Evolutionary conservation across 371 early-diverging fungal species (phyloP), one percentile per base, ranked within the genome.

Genomic region (Rhizopus stolonifer): DNA sequence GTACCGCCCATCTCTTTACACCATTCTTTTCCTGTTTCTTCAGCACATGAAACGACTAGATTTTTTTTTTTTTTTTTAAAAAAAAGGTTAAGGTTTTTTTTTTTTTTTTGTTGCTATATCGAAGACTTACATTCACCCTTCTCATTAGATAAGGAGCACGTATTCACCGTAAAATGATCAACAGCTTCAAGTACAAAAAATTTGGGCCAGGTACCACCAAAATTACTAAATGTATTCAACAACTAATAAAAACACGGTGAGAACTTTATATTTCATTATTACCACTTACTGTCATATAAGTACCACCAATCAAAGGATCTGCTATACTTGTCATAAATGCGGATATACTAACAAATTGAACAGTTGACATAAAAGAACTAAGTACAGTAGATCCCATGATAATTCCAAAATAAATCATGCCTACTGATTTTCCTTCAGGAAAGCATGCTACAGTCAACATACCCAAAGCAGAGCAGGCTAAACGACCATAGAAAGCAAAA

Each of bases 131-230:
- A 62, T 63, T 69, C 57, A 10, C 55, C 55, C 13, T 11, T 14
- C 22, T 51, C 34, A 43, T 51, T 52, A 9, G 77, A 59, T 2
- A 86, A 57, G 18, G 74, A 66, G 52, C 91, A 90, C 0, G 75
- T 70, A 13, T 93, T 84, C 3, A 79, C 72, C 3, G 95, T 95
- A 56, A 92, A 91, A 47, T 82, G 81, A 68, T 96, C 98, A n/a
- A 96, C 95, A 3, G 95, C 88, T 60, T 91, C 84, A 45, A 98
- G 80, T 5, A 98, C 88, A 79, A 96, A 95, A 69, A 86, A 95
- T 33, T 88, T 85, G 0, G 98, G 96, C 96, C 94, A 97, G 1
- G 97, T 97, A 29, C 99, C 99, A 46, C 98, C 99, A 67, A 98
- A 90, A 70, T 98, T 98, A 64, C 88, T 89, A 54, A 97, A 68